Evolutionary conservation across 2,329 filamentous ascomycete genomes (phyloP).

Genomic region (Tetracladium maxilliforme): DNA sequence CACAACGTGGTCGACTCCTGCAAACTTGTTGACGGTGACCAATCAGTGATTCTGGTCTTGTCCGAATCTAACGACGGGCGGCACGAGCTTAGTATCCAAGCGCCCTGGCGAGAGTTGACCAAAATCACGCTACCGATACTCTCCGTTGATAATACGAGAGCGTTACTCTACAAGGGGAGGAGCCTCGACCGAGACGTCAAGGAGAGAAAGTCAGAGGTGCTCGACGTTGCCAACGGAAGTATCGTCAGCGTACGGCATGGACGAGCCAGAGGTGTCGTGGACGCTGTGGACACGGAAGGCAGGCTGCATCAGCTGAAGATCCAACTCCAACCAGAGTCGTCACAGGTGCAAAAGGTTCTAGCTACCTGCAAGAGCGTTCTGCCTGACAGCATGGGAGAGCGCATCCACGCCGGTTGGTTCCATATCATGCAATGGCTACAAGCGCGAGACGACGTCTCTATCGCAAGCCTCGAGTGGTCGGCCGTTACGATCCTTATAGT

Average conservation of each 20-base stretch:
- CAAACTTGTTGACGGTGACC: constrained; percentile 50
- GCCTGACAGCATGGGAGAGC: constrained; percentile 40
- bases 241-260: constrained; percentile 35
- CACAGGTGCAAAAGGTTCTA: constrained; percentile 46
- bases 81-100: constrained; percentile 56
- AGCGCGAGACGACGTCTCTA: constrained; percentile 28
- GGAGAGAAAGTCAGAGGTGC: no score
- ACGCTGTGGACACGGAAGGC: constrained; percentile 47
- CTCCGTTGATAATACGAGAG: constrained; percentile 40
- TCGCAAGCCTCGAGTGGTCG: constrained; percentile 52
- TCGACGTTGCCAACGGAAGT: no score
- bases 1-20: constrained; percentile 61
- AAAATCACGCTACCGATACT: constrained; percentile 50
- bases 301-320: constrained; percentile 53
- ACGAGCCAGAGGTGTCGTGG: constrained; percentile 44
- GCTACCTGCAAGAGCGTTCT: constrained; percentile 49
- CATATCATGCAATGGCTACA: constrained; percentile 62
- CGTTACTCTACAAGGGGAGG: no score
- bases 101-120: constrained; percentile 60
- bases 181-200: constrained; percentile 42
- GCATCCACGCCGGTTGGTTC: constrained; percentile 57
- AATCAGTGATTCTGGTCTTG: constrained; percentile 56
- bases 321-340: constrained; percentile 47
- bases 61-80: constrained; percentile 49
- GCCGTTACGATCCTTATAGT: constrained; percentile 49